Evolutionary conservation across 192 early-diverging fungal species (phyloP).

Genomic region (Linnemannia zychae): DNA sequence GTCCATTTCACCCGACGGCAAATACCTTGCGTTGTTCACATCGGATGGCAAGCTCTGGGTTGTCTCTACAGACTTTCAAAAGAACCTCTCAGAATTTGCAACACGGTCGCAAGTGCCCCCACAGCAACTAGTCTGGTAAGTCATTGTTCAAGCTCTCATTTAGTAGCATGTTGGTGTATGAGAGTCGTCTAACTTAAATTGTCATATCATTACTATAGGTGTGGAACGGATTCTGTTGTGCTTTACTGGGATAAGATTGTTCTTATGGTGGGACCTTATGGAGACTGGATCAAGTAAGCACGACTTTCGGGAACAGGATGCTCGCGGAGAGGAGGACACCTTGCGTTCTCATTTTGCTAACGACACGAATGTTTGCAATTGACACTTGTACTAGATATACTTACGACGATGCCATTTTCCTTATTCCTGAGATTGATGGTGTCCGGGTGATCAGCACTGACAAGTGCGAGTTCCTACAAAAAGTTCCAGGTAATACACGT

Average conservation of each 20-base stretch:
- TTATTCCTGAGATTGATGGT: slow-evolving; percentile 94
- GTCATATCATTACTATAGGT: slow-evolving; percentile 66
- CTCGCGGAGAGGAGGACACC: background rate
- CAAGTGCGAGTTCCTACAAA: slow-evolving; percentile 88
- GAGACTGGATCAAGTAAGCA: slow-evolving; percentile 84
- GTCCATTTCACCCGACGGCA: slow-evolving; percentile 95
- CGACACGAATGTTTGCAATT: background rate
- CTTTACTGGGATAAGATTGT: slow-evolving; percentile 87
- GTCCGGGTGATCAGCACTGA: slow-evolving; percentile 89
- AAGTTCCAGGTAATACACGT: slow-evolving; percentile 78
- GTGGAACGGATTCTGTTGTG: slow-evolving; percentile 95
- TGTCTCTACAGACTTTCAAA: slow-evolving; percentile 95
- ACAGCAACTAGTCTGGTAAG: slow-evolving; percentile 82
- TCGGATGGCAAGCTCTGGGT: slow-evolving; percentile 86
- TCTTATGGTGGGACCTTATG: slow-evolving; percentile 94
- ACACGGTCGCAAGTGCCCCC: slow-evolving; percentile 76
- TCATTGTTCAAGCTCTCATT: background rate
- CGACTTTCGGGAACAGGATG: background rate
- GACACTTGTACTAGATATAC: slow-evolving; percentile 58
- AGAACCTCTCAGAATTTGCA: slow-evolving; percentile 88
- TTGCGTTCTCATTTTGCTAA: background rate
- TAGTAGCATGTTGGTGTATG: background rate
- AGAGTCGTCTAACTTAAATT: background rate
- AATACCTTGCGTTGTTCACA: slow-evolving; percentile 90
- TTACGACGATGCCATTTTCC: slow-evolving; percentile 83